These are phyloP conservation scores for Cutaneotrichosporon spelunceum DNA, from an alignment of 1,284 basidiomycete species.

Conservation along the genomic window DNA sequence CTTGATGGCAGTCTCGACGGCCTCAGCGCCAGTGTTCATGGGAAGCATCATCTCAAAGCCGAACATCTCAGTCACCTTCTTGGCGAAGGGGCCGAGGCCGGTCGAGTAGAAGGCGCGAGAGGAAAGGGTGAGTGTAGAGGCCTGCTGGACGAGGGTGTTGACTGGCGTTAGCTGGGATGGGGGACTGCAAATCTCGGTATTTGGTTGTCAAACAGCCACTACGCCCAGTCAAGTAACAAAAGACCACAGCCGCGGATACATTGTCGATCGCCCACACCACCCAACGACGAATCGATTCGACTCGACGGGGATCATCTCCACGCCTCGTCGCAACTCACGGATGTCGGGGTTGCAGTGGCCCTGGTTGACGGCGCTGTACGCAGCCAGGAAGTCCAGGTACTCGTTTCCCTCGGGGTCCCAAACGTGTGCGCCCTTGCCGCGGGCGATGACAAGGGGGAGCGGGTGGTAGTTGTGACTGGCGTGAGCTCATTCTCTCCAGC, in stretches of 20 bases:
- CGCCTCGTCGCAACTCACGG: conserved; percentile 29
- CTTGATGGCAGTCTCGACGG: conserved; percentile 81
- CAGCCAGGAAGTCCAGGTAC: conserved; percentile 94
- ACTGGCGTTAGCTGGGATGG: conserved; percentile 65
- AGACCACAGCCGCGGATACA: too few relatives aligned
- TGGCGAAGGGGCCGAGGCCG: conserved; percentile 81
- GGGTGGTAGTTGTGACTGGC: conserved; percentile 81
- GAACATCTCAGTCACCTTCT: conserved; percentile 78
- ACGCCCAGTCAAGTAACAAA: too few relatives aligned
- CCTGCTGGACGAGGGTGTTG: conserved; percentile 75
- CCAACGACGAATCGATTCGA: too few relatives aligned
- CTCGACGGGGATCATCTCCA: too few relatives aligned
- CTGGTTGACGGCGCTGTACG: conserved; percentile 91
- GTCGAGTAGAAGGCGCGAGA: conserved; percentile 97
- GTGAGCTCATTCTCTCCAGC: conserved; percentile 28
- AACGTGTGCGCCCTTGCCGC: conserved; percentile 82
- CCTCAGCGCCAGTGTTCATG: conserved; percentile 99
- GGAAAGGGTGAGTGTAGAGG: conserved; percentile 84
- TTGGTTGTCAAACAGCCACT: neutral
- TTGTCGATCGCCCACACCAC: too few relatives aligned
- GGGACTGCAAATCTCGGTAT: too few relatives aligned
- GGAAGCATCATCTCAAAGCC: conserved; percentile 95
- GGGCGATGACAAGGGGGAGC: conserved; percentile 89
- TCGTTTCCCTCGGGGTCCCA: conserved; percentile 94
- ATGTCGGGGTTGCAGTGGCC: conserved; percentile 85